Evolutionary conservation across 768 basidiomycete genomes (phyloP), one percentile per base, ranked within the genome.

Genomic region (Daedalea quercina): DNA sequence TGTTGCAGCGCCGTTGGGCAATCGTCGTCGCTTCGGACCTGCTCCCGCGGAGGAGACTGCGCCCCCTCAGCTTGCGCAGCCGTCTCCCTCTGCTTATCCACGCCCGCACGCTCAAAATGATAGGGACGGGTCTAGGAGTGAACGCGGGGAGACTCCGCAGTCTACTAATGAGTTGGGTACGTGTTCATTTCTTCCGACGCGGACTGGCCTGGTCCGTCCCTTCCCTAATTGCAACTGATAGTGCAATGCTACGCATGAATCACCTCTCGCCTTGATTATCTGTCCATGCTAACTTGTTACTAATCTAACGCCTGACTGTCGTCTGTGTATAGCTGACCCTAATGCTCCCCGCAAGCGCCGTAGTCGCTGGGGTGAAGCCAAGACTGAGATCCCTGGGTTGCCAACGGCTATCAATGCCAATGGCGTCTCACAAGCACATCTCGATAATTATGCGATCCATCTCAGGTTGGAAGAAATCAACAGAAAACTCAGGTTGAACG

Each of bases 371-470:
- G 96, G 96, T 59, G 95, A 96, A 61, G 89, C 83, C 54, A 90
- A 90, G 69, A 81, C 86, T 47, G 88, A 94, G 60, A 87, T 94
- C 47, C 90, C 94, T 51, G 94, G 93, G 52, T 70, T 97, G 50
- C 96, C 96, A 4, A 95, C 94, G 42, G 93, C 94, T 44, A 94
- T 99, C 58, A 87, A 85, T 59, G 87, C 90, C 42, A 85, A 88
- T 44, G 94, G 95, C 55, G 93, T 99, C 49, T 93, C 94, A 22
- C 92, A 94, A 66, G 85, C 87, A 49, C 94, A 98, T 69, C 85
- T 99, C 50, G 95, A 98, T 71, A 94, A 93, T 65, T 99, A 99
- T 70, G 95, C 96, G 31, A 92, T 94, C 51, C 93, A 96, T 65
- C 77, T 98, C 45, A 81, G 96, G 50, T 75, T 99, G 46, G 96